Evolutionary conservation across 148 eudicot species (phyloP).

Genomic region (Chenopodium berlandieri): DNA sequence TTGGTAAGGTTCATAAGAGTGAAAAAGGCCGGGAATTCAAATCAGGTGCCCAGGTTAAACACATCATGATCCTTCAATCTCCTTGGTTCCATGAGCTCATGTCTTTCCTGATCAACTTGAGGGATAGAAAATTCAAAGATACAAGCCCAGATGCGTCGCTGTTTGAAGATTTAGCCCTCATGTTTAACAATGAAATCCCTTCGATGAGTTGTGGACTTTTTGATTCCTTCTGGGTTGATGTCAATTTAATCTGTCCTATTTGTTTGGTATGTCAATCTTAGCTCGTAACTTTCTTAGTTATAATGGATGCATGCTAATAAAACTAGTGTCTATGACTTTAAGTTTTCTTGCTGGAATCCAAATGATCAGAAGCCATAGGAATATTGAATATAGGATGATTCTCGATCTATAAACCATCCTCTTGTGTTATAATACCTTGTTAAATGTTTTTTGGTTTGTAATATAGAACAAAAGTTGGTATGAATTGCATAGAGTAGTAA

Average conservation of each 20-base stretch:
- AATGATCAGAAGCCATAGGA: no score
- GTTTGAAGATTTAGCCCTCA: conserved; percentile 51
- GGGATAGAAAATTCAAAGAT: conserved; percentile 35
- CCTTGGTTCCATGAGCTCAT: conserved; percentile 88
- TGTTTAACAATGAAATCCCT: conserved; percentile 43
- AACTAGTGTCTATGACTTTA: not conserved
- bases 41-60: conserved; percentile 62
- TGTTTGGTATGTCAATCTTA: conserved; percentile 56
- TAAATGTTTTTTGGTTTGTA: not conserved
- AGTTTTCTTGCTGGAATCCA: not conserved
- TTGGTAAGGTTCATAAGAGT: conserved; percentile 54
- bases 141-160: conserved; percentile 28
- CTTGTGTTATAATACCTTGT: not conserved
- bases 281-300: not conserved
- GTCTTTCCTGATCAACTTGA: conserved; percentile 66
- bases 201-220: conserved; percentile 60
- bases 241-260: conserved; percentile 71
- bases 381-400: no score
- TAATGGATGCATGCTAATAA: not conserved
- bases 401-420: not conserved
- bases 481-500: not conserved
- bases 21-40: conserved; percentile 79
- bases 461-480: not conserved
- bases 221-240: conserved; percentile 58
- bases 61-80: conserved; percentile 74